phyloP scores from a whole-genome alignment of 345 rosid genomes.

The Trapa incisa region DNA sequence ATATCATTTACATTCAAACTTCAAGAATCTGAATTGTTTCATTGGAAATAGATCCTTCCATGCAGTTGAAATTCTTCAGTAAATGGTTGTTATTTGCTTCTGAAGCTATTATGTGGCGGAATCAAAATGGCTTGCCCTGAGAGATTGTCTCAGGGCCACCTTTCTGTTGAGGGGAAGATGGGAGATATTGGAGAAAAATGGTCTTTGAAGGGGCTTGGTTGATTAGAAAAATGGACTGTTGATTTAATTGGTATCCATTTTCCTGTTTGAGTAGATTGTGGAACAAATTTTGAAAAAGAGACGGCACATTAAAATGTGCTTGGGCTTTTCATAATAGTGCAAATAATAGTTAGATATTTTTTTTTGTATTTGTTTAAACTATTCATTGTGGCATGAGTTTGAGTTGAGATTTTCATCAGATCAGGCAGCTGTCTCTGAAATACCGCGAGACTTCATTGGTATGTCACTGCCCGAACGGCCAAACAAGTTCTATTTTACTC shows the following conservation, averaged over 20 bases:
- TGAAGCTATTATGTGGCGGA: not conserved
- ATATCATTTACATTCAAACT: no score
- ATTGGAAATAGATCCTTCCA: not conserved
- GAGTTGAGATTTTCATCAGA: constrained; percentile 20
- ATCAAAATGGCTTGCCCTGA: not conserved
- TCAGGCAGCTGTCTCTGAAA: constrained; percentile 32
- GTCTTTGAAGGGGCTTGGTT: not conserved
- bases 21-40: no score
- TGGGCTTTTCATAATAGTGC: not conserved
- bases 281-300: not conserved
- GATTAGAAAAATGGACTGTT: not conserved
- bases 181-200: not conserved
- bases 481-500: constrained; percentile 61
- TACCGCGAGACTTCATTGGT: constrained; percentile 77
- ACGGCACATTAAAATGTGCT: not conserved
- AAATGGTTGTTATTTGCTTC: not conserved
- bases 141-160: not conserved
- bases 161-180: not conserved
- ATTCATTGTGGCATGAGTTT: not conserved
- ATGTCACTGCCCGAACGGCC: constrained; percentile 71
- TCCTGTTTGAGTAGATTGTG: not conserved
- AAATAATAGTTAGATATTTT: not conserved
- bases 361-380: not conserved
- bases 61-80: not conserved
- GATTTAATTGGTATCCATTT: not conserved